Evolutionary conservation across 2,329 filamentous ascomycete genomes (phyloP), one percentile per base, ranked within the genome.

Genomic region (Leptographium procerum): DNA sequence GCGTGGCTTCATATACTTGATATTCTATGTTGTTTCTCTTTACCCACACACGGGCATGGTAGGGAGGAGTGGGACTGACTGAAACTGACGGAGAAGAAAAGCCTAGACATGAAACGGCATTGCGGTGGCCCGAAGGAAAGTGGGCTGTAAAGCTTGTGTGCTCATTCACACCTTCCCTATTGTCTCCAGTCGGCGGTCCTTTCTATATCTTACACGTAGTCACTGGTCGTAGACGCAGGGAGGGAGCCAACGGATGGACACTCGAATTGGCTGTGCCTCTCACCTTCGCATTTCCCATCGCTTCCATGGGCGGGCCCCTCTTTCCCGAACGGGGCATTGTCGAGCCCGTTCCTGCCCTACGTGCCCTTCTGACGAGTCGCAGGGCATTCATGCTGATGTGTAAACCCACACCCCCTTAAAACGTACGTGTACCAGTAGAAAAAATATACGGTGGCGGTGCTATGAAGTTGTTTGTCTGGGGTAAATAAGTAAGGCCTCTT

Each of bases 401-500:
- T 19, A 43, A 43, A n/a, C 40, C 40, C 40, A 19, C 31, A 33
- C 28, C 29, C 29, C 31, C 33, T 53, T 31, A 36, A 22, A 36
- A n/a, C 29, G 29, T 53, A 31, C 50, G 19, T 52, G 50, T 19
- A 31, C 40, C 40, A 43, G 40, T 43, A 43, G 40, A n/a, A 43
- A 43, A 33, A 43, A 43, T 19, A 4, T 43, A n/a, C n/a, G 40
- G 40, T 43, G 40, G 40, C 40, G 40, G 40, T 43, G 40, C 40
- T 19, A 19, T 19, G n/a, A n/a, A 16, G 16, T 19, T 43, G 36
- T 43, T n/a, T 8, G 40, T 43, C 40, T 14, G 52, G 31, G 33
- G 57, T 52, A 57, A 48, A 59, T 59, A 61, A 60, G 53, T 26
- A 36, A n/a, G 51, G 52, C 40, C 19, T 22, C 22, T n/a, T 10